Base-by-base conservation (phyloP, 163 green algal genomes). In the Volvox carteri region DNA sequence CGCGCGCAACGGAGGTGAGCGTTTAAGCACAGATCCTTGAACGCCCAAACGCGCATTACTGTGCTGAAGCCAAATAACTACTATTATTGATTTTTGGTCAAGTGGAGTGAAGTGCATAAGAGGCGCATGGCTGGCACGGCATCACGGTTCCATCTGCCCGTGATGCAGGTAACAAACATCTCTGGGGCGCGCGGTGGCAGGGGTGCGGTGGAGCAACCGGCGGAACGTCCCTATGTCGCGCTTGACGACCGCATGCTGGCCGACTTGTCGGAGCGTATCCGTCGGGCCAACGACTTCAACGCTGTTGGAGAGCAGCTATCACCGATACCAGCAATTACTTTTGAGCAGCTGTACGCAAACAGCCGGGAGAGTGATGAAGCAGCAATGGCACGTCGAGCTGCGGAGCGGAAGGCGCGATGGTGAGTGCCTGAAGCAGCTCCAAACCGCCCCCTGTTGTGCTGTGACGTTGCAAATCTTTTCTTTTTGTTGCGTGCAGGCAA, bases 381-480 rank as follows among this genome's bases (percentile, higher is more conserved):
- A 50, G 83, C 83, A 21, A 88, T 88, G 83, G 83, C 83, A 11
- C 48, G 83, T n/a, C 28, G 83, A 21, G 83, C 83, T 33, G 83
- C 83, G 16, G 83, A 88, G 68, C 83, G 83, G 46, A 88, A 88
- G 68, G 83, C 83, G 28, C 83, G 83, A 16, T 88, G 83, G 83
- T 88, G 28, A 41, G 81, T 65, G 37, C 50, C 16, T 67, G 46
- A 67, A 42, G 25, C 1, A 65, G 0, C 23, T 25, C 25, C 12
- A 8, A 30, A 21, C 70, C 19, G 2, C 6, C 25, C 19, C 8
- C 39, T 4, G 23, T 16, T 4, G 30, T 19, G 35, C 11, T 52
- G 67, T 33, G 33, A 75, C 14, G 14, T 39, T 58, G 42, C 3
- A 44, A 60, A 7, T 68, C n/a, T 5, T 48, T 28, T 56, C 11